Conservation (phyloP, 345 rosid species). For the Bretschneidera sinensis region DNA sequence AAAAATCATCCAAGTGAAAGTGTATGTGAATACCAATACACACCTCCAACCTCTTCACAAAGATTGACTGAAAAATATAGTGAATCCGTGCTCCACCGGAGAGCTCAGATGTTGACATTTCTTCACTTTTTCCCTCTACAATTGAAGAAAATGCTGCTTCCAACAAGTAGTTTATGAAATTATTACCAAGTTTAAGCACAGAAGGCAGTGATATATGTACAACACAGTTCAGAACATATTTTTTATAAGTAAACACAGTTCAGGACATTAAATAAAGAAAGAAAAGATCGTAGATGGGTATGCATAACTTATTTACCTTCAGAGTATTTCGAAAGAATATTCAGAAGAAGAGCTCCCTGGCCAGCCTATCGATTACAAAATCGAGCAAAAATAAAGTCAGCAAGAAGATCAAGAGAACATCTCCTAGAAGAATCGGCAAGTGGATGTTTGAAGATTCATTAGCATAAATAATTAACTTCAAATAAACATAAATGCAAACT, state of each 20-base stretch:
- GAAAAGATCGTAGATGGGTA: neutral
- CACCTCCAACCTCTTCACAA: conserved; percentile 91
- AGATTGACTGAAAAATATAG: conserved; percentile 84
- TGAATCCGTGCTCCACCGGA: conserved; percentile 94
- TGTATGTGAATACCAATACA: conserved; percentile 13
- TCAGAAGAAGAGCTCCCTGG: conserved; percentile 90
- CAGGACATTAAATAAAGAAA: neutral
- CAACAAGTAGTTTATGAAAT: conserved; percentile 15
- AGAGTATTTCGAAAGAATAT: conserved; percentile 84
- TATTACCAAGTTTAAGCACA: conserved; percentile 6
- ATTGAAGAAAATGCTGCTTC: conserved; percentile 77
- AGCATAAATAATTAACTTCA: conserved; percentile 1
- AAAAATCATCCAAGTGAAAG: neutral
- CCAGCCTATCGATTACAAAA: conserved; percentile 60
- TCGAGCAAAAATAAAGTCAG: conserved; percentile 4
- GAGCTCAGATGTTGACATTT: conserved; percentile 88
- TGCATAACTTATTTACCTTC: conserved; percentile 49
- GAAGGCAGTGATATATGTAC: neutral
- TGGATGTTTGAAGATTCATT: too few relatives aligned
- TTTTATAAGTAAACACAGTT: conserved; percentile 4
- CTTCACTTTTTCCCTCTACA: conserved; percentile 89
- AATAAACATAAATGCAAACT: neutral
- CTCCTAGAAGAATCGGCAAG: neutral
- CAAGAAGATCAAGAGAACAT: neutral
- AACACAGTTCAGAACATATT: conserved; percentile 2